Evolutionary conservation across 495 filamentous ascomycete genomes (phyloP), one percentile per base, ranked within the genome.

Genomic region (Penicillium flavigenum): DNA sequence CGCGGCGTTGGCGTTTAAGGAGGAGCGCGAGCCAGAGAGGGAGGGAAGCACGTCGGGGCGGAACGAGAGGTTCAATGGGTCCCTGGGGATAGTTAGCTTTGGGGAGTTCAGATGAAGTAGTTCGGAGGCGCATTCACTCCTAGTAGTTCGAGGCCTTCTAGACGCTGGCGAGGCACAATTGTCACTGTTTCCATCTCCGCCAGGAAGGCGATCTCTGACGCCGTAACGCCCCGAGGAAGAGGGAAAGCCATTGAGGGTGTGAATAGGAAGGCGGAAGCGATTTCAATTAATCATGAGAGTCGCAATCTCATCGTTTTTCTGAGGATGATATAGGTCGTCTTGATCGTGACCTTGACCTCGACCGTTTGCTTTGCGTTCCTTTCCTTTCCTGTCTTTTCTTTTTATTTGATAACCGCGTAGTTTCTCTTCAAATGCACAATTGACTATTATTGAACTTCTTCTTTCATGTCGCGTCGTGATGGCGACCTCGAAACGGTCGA

Each of bases 1-100:
- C 93, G 66, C 93, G 86, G 34, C 88, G 85, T 77, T 98, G 95
- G 59, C 91, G 90, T 74, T 98, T 97, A 51, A 98, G 87, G 53
- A 97, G 87, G 48, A 98, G 83, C n/a, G 95, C 94, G 47, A 98
- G 88, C 95, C 95, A 98, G 67, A 98, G 85, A 14, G 94, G 94
- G 43, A 98, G 71, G 29, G 86, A 73, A 56, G 87, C 82, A 63
- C 92, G 86, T 61, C 91, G 87, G 0, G 94, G 92, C 9, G 94
- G 94, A 29, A 81, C 81, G 47, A 98, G 84, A 43, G 83, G 71
- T 32, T 86, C 84, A 34, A 90, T 86, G 59, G 85, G 81, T 45
- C 94, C 94, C 93, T 98, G 52, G 26, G 6, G 24, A 20, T 4
- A 22, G 51, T 56, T 26, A 63, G 60, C 69, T 65, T 17, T 39